These are phyloP conservation scores for Magnusiomyces paraingens DNA, from an alignment of 1,139 yeast species.

Conservation along the genomic window DNA sequence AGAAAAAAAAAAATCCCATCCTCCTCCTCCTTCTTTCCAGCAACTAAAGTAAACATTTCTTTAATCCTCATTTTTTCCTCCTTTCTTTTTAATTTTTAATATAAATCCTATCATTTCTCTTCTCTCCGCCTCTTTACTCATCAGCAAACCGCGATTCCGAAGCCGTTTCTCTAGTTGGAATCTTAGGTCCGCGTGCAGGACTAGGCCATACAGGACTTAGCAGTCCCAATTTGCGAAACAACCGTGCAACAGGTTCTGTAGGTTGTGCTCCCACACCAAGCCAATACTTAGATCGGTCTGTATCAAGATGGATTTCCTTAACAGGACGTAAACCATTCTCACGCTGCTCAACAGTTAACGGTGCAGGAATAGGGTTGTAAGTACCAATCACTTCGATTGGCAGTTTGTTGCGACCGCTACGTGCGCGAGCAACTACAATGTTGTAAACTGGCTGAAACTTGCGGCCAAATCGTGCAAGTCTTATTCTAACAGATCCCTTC, in stretches of 20 bases:
- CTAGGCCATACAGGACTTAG: constrained; percentile 68
- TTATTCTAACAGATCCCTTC: constrained; percentile 48
- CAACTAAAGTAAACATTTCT: no score
- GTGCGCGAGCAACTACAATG: constrained; percentile 77
- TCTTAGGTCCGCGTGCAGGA: constrained; percentile 21
- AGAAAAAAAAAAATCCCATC: no score
- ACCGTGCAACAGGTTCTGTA: constrained; percentile 68
- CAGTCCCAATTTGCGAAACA: constrained; percentile 56
- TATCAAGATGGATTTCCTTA: constrained; percentile 78
- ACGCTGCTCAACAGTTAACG: constrained; percentile 54
- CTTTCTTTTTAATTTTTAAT: no score
- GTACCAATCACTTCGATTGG: constrained; percentile 97
- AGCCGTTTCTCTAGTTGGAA: constrained; percentile 2
- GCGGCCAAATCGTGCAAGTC: constrained; percentile 92
- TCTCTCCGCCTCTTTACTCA: not conserved
- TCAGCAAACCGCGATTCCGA: not conserved
- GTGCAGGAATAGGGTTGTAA: constrained; percentile 76
- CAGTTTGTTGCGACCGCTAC: constrained; percentile 67
- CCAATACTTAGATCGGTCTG: constrained; percentile 94
- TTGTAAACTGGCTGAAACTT: constrained; percentile 82
- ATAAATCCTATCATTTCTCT: no score
- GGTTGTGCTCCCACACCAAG: constrained; percentile 98
- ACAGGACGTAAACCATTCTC: constrained; percentile 47
- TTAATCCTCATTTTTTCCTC: no score
- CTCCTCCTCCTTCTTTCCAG: no score